Evolutionary conservation across 2,329 filamentous ascomycete genomes (phyloP).

Genomic region (Daldinia eschscholtzii): DNA sequence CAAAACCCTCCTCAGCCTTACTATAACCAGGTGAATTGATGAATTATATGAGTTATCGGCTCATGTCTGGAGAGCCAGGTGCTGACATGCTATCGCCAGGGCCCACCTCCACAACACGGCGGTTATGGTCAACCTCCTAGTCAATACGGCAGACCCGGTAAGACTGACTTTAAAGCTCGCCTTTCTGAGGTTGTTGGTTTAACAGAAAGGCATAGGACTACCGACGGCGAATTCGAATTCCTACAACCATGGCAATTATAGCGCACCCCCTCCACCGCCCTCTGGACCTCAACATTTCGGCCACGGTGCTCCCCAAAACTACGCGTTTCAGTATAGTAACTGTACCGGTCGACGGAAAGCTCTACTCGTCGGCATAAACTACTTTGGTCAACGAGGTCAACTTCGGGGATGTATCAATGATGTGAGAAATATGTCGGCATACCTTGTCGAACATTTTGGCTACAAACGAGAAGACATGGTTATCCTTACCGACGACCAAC

Average conservation of each 20-base stretch:
- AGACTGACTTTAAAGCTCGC: slow-evolving; percentile 37
- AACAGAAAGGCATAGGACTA: slow-evolving; percentile 51
- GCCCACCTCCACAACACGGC: slow-evolving; percentile 59
- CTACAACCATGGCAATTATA: slow-evolving; percentile 68
- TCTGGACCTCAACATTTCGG: slow-evolving; percentile 78
- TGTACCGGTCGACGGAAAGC: slow-evolving; percentile 92
- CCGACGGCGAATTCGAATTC: slow-evolving; percentile 63
- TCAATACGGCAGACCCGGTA: slow-evolving; percentile 66
- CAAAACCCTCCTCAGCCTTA: slow-evolving; percentile 64
- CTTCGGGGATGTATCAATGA: slow-evolving; percentile 96
- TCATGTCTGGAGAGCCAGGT: slow-evolving; percentile 20
- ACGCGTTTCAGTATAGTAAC: slow-evolving; percentile 90
- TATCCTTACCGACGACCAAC: slow-evolving; percentile 93
- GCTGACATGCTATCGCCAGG: slow-evolving; percentile 49
- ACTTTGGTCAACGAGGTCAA: slow-evolving; percentile 92
- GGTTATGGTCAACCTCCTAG: slow-evolving; percentile 57
- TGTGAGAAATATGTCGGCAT: slow-evolving; percentile 95
- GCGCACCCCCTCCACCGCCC: slow-evolving; percentile 75
- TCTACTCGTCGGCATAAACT: slow-evolving; percentile 94
- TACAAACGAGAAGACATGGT: slow-evolving; percentile 99
- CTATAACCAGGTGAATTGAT: slow-evolving; percentile 57
- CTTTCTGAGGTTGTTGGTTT: slow-evolving; percentile 13
- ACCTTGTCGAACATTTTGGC: slow-evolving; percentile 88
- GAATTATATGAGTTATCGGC: slow-evolving; percentile 9
- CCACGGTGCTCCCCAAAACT: slow-evolving; percentile 81